Conservation (phyloP, 1,284 basidiomycete species). For the Trametes sp. region DNA sequence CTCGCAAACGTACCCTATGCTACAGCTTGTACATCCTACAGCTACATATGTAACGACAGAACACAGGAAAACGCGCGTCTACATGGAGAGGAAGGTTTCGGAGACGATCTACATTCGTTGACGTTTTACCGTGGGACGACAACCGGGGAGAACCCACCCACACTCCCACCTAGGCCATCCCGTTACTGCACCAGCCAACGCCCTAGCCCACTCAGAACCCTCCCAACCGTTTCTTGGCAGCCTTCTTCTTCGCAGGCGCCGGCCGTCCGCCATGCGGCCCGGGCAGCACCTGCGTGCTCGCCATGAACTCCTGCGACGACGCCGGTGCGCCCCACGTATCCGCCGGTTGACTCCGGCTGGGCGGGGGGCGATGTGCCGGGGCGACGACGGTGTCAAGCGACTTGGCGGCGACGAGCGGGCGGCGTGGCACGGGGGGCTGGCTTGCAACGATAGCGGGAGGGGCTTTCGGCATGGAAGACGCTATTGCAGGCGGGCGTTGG, state of each 20-base stretch:
- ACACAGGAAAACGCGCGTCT: not conserved
- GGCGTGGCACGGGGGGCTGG: constrained; percentile 20
- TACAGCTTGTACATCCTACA: not conserved
- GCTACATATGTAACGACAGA: not conserved
- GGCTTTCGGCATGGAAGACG: constrained; percentile 18
- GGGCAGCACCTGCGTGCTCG: constrained; percentile 75
- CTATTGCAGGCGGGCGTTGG: constrained; percentile 34
- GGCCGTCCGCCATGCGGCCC: constrained; percentile 75
- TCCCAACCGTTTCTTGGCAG: constrained; percentile 72
- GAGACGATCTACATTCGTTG: constrained; percentile 10
- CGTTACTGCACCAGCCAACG: not conserved
- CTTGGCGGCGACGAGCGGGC: constrained; percentile 21
- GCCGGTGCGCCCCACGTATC: constrained; percentile 13
- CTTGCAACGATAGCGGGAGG: constrained; percentile 35
- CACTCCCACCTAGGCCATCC: not conserved
- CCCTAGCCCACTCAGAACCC: constrained; percentile 64
- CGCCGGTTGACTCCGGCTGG: constrained; percentile 31
- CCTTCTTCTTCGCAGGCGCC: constrained; percentile 58
- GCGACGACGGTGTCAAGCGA: constrained; percentile 17
- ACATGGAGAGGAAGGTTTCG: not conserved
- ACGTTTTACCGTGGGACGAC: not conserved
- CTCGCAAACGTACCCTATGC: constrained; percentile 1
- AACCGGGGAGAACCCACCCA: not conserved
- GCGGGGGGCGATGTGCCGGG: constrained; percentile 7
- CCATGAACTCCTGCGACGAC: constrained; percentile 54